Evolutionary conservation across 1,139 yeast species (phyloP).

Genomic region (Scheffersomyces titani): DNA sequence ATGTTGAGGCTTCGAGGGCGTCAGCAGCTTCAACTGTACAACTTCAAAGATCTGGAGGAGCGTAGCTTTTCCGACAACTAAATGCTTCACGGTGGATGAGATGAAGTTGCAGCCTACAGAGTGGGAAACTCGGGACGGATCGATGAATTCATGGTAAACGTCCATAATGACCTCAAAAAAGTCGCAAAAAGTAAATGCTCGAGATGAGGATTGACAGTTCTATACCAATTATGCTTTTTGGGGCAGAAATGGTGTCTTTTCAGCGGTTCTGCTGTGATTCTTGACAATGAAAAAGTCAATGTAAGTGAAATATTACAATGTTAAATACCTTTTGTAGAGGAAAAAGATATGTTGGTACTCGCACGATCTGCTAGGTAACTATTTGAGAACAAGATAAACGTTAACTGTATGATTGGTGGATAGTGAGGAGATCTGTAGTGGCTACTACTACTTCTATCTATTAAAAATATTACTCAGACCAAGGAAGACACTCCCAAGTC

Average conservation of each 20-base stretch:
- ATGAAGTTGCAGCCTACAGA: constrained; percentile 66
- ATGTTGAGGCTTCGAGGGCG: constrained; percentile 22
- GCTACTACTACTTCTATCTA: too few species aligned
- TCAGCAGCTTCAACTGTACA: constrained; percentile 22
- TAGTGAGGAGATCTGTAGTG: too few species aligned
- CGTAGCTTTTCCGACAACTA: constrained; percentile 72
- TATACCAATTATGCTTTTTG: not conserved
- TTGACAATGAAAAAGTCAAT: not conserved
- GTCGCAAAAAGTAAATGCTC: not conserved
- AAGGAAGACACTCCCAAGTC: too few species aligned
- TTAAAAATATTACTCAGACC: too few species aligned
- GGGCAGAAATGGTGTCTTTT: not conserved
- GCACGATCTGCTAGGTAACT: not conserved
- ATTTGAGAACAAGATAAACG: too few species aligned
- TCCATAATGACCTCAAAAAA: constrained; percentile 52
- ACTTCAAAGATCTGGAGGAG: constrained; percentile 68
- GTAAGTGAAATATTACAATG: not conserved
- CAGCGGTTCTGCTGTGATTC: not conserved
- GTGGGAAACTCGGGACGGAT: constrained; percentile 73
- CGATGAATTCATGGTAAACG: constrained; percentile 76
- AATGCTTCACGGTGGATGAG: constrained; percentile 47
- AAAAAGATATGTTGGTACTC: not conserved
- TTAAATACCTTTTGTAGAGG: not conserved
- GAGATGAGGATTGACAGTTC: not conserved
- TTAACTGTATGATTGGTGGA: too few species aligned